Evolutionary conservation across 257 asterid genomes (phyloP), one percentile per base, ranked within the genome.

Genomic region (Misopates orontium): DNA sequence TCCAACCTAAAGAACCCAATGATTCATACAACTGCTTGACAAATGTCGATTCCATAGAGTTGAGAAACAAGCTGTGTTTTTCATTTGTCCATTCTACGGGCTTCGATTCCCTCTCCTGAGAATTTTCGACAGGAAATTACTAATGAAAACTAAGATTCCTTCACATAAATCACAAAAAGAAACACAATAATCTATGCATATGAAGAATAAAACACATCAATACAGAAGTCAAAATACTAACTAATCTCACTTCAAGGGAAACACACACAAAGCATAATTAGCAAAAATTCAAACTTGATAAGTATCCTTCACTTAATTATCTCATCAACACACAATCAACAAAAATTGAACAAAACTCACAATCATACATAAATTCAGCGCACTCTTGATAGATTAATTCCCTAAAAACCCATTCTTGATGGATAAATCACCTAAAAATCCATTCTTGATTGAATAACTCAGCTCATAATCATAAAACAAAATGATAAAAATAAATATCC

Each of bases 11-110:
- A 64, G 64, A 10, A 36, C 77, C 85, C 51, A 84, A 18, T 9
- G 89, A 84, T 51, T 69, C 75, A 68, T 85, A 83, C 59, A 88
- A 70, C 65, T 85, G 86, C 55, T 83, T 32, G 36, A 88, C 89
- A 60, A 88, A 88, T 24, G 87, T 82, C 2, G 96, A 73, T 71
- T 88, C 96, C 91, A 85, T 78, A 41, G 91, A 82, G 4, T 82
- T 77, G 65, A 88, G 89, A 74, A 78, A 88, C 74, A 73, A 48
- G 57, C 94, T 78, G 58, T 88, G 94, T 56, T 84, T 86, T 79
- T 84, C 84, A 45, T 88, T 73, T 4, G 94, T 88, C 96, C 96
- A 88, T 70, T 82, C 77, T 1, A 64, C 44, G 44, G 68, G 54
- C 77, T 59, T 52, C 10, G 68, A 62, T 56, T 72, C 76, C 36